phyloP scores from a whole-genome alignment of 352 stramenopile genomes.

The Phytophthora fragariaefolia region DNA sequence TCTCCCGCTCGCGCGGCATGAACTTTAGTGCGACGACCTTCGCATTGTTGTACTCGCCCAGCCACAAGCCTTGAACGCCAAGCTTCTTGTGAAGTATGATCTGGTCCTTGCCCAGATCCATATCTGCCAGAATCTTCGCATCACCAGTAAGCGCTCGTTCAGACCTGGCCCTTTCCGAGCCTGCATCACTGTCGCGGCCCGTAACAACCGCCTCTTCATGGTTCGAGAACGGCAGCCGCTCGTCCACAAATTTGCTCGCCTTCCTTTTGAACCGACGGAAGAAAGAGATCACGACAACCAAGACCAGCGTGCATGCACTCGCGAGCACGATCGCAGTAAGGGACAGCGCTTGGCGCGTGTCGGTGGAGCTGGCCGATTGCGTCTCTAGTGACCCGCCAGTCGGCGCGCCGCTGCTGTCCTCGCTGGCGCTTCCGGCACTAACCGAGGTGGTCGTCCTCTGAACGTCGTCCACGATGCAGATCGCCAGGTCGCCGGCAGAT shows the following conservation, averaged over 20 bases:
- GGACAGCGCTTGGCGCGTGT: constrained; percentile 9
- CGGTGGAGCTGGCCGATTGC: constrained; percentile 15
- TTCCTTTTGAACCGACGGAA: constrained; percentile 50
- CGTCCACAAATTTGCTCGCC: constrained; percentile 42
- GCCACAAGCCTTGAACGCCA: constrained; percentile 58
- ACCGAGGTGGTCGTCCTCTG: constrained; percentile 14
- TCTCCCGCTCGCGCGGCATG: constrained; percentile 40
- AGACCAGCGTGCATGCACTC: constrained; percentile 29
- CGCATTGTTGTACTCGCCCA: constrained; percentile 49
- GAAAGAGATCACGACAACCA: constrained; percentile 44
- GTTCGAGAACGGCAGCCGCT: constrained; percentile 43
- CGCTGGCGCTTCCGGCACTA: constrained; percentile 6
- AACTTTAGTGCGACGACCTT: constrained; percentile 68
- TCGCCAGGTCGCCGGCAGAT: constrained; percentile 31
- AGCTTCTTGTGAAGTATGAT: constrained; percentile 60
- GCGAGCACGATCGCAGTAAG: constrained; percentile 34
- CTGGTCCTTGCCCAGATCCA: constrained; percentile 58
- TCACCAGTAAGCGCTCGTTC: constrained; percentile 9
- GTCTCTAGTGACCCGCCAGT: constrained; percentile 25
- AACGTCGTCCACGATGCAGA: constrained; percentile 40
- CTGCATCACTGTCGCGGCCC: constrained; percentile 14
- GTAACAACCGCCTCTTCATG: constrained; percentile 36
- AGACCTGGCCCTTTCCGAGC: constrained; percentile 5
- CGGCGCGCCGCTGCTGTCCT: constrained; percentile 7
- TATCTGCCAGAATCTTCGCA: constrained; percentile 43